Base-by-base conservation (phyloP, 2,329 filamentous ascomycete species). In the Trichoderma cornu-damae region DNA sequence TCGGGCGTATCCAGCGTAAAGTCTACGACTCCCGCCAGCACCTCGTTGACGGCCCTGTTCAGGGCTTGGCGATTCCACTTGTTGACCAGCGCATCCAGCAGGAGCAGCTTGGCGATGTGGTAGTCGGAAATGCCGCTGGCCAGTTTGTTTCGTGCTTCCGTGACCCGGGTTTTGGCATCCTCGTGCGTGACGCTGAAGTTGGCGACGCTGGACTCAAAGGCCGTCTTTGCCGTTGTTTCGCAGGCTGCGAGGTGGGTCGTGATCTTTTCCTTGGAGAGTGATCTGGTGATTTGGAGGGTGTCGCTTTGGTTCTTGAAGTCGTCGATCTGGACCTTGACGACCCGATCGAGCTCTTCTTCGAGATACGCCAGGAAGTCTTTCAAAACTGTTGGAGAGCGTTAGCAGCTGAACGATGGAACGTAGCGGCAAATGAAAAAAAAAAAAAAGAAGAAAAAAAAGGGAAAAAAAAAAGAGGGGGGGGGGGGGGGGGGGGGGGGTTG, bases 231-330 rank as follows among this genome's bases (percentile, higher is more conserved):
- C 4, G 42, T n/a, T 24, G 40, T 46, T 30, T 55, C 51, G 51
- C 51, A 55, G 22, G 42, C 22, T 22, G 51, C 51, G n/a, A 55
- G 51, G n/a, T 55, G 51, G 14, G 22, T n/a, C 2, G 40, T 55
- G 32, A 55, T 47, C 6, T 38, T 55, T 11, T 55, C 51, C 14
- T 55, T 55, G 40, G 51, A 47, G 3, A 55, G 7, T 26, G 34
- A 28, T 4, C 51, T 37, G 30, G 51, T 55, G 42, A 55, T 44
- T 35, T n/a, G 32, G n/a, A 55, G 51, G 3, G 40, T 55, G 42
- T 55, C 51, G 12, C 40, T 47, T 32, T 55, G 38, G 42, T 46
- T 55, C 51, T 55, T 55, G 51, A 55, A 55, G 32, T 55, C 51
- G 12, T 55, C 51, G 32, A 55, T n/a, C 12, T 55, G 51, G 42